Percentiles rank a stretch among this genome's conserved stretches.
Evolutionary conservation across 1,139 yeast genomes (phyloP).

Genomic region (Meyerozyma sp.): DNA sequence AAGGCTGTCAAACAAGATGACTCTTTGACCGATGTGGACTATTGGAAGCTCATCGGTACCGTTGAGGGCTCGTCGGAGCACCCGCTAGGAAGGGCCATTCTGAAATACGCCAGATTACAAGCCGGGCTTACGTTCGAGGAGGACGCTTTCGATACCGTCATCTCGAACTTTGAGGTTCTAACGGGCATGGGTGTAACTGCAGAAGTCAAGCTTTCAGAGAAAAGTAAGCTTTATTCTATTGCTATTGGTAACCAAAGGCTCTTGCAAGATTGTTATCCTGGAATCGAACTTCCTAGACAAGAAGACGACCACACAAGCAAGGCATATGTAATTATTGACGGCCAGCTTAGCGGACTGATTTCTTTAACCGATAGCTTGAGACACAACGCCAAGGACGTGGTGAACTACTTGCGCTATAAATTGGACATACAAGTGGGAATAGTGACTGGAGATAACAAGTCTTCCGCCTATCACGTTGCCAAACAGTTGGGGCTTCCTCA

Average conservation of each 20-base stretch:
- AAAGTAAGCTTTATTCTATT: conserved; percentile 23
- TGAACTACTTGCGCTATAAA: conserved; percentile 45
- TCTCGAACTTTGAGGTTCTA: conserved; percentile 42
- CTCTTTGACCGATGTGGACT: conserved; percentile 14
- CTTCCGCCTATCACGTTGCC: conserved; percentile 65
- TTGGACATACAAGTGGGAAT: conserved; percentile 70
- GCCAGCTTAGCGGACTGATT: conserved; percentile 54
- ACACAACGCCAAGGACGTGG: conserved; percentile 56
- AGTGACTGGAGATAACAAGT: conserved; percentile 81
- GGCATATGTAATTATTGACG: conserved; percentile 48
- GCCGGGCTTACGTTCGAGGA: conserved; percentile 28
- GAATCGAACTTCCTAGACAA: conserved; percentile 10
- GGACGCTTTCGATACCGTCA: conserved; percentile 24
- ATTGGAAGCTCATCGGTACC: conserved; percentile 61
- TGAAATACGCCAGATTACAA: conserved; percentile 21
- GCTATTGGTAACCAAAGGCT: conserved; percentile 55
- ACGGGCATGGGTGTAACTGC: conserved; percentile 75
- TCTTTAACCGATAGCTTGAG: conserved; percentile 69
- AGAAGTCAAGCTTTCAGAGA: conserved; percentile 19
- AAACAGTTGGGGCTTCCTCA: conserved; percentile 59
- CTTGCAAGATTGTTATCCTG: conserved; percentile 22
- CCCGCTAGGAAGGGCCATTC: conserved; percentile 77
- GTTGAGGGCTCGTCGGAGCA: conserved; percentile 78
- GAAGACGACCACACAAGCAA: conserved; percentile 7
- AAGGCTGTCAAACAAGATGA: conserved; percentile 13